Conservation (phyloP, 192 early-diverging fungal species). For the Coemansia sp. region DNA sequence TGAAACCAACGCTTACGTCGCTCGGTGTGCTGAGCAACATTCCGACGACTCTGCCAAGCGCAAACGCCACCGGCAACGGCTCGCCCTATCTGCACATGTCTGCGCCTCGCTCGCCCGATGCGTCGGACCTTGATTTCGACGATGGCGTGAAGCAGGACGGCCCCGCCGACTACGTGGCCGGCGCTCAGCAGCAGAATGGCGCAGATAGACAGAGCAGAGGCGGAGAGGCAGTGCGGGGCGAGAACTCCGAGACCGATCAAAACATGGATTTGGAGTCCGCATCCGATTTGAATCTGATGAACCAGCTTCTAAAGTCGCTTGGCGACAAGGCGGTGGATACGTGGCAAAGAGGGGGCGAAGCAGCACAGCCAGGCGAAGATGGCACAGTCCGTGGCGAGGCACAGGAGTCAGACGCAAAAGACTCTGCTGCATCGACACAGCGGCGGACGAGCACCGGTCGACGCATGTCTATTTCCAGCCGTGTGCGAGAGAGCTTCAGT, state of each 20-base stretch:
- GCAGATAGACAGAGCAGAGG: background rate
- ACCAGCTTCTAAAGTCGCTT: slow-evolving; percentile 38
- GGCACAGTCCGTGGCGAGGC: background rate
- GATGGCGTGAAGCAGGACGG: slow-evolving; percentile 4
- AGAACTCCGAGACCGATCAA: background rate
- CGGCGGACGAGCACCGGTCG: slow-evolving; percentile 20
- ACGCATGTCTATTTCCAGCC: slow-evolving; percentile 41
- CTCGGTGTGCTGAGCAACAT: slow-evolving; percentile 44
- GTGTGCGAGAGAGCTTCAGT: slow-evolving; percentile 50
- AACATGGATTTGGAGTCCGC: background rate
- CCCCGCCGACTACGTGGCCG: background rate
- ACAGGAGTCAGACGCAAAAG: slow-evolving; percentile 1
- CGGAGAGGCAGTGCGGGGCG: background rate
- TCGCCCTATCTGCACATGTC: slow-evolving; percentile 56
- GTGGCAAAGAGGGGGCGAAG: background rate
- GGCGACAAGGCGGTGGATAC: background rate
- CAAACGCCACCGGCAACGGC: slow-evolving; percentile 44
- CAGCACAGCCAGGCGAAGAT: slow-evolving; percentile 1
- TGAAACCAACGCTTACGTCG: slow-evolving; percentile 39
- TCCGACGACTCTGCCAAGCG: slow-evolving; percentile 43
- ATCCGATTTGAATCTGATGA: slow-evolving; percentile 28
- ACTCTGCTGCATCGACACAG: slow-evolving; percentile 2
- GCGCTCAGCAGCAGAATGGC: background rate
- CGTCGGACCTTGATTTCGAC: slow-evolving; percentile 41
- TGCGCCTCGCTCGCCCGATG: slow-evolving; percentile 50